Evolutionary conservation across 352 stramenopile genomes (phyloP).

Genomic region (Pythium oligandrum): DNA sequence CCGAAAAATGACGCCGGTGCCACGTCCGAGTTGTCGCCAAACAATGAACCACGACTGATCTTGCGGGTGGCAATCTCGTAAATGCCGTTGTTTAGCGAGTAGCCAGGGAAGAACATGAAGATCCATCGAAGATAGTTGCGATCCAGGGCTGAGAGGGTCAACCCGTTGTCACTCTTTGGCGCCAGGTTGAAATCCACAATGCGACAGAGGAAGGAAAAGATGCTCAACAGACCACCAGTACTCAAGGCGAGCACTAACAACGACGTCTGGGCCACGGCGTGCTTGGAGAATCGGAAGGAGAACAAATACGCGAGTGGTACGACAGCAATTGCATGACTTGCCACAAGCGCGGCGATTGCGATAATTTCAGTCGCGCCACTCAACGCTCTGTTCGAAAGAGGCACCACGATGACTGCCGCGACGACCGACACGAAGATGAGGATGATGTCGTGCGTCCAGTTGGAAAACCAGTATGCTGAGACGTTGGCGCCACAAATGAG

Average conservation of each 20-base stretch:
- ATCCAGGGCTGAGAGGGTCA: slow-evolving; percentile 22
- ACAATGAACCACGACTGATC: slow-evolving; percentile 18
- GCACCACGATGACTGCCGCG: slow-evolving; percentile 20
- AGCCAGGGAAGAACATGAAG: slow-evolving; percentile 34
- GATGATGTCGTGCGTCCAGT: slow-evolving; percentile 33
- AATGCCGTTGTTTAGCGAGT: slow-evolving; percentile 26
- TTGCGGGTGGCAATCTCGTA: slow-evolving; percentile 34
- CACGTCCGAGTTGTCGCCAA: slow-evolving; percentile 1
- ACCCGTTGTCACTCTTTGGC: neutral
- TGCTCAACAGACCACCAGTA: slow-evolving; percentile 26
- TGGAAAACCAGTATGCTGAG: slow-evolving; percentile 37
- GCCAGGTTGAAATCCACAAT: slow-evolving; percentile 25
- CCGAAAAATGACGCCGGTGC: slow-evolving; percentile 23
- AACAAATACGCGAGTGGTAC: slow-evolving; percentile 35
- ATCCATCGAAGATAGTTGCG: slow-evolving; percentile 34
- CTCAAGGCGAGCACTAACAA: slow-evolving; percentile 26
- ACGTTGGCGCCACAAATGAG: slow-evolving; percentile 34
- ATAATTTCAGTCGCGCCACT: slow-evolving; percentile 1
- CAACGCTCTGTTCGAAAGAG: slow-evolving; percentile 20
- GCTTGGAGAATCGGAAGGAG: slow-evolving; percentile 28
- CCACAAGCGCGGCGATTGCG: slow-evolving; percentile 6
- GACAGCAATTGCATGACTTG: slow-evolving; percentile 8
- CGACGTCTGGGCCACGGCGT: slow-evolving; percentile 31
- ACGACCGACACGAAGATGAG: slow-evolving; percentile 26
- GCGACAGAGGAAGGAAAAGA: slow-evolving; percentile 38